phyloP scores from a whole-genome alignment of 257 asterid species.

The Ocimum tenuiflorum region DNA sequence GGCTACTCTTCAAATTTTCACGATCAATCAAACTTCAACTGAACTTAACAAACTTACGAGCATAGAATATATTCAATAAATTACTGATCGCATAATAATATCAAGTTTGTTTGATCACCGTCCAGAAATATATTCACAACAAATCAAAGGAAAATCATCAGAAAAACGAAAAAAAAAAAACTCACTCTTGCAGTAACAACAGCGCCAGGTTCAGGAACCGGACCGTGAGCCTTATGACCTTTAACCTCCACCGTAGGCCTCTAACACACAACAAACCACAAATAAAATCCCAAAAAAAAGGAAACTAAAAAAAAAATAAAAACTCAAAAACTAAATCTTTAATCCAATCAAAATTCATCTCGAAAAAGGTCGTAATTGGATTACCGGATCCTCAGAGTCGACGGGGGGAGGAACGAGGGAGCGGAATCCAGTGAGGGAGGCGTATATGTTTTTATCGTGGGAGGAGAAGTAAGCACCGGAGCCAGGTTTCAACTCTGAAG shows the following conservation, averaged over 20 bases:
- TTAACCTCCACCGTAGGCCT: constrained; percentile 74
- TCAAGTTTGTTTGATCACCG: no score
- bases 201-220: constrained; percentile 86
- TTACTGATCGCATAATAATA: no score
- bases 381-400: constrained; percentile 55
- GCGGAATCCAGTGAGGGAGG: constrained; percentile 78
- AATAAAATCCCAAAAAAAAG: constrained; percentile 1
- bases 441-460: constrained; percentile 45
- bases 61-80: no score
- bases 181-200: constrained; percentile 75
- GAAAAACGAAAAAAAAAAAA: no score
- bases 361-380: neutral
- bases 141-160: no score
- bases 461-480: constrained; percentile 64
- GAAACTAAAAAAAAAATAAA: neutral
- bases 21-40: no score
- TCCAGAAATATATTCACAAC: no score
- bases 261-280: constrained; percentile 30
- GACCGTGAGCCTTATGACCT: constrained; percentile 93
- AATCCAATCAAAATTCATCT: neutral
- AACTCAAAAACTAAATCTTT: neutral
- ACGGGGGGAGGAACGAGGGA: constrained; percentile 41
- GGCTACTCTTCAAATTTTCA: no score
- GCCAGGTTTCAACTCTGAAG: constrained; percentile 63
- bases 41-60: no score